Evolutionary conservation across 768 basidiomycete species (phyloP).

Genomic region (Lyophyllum shimeji): DNA sequence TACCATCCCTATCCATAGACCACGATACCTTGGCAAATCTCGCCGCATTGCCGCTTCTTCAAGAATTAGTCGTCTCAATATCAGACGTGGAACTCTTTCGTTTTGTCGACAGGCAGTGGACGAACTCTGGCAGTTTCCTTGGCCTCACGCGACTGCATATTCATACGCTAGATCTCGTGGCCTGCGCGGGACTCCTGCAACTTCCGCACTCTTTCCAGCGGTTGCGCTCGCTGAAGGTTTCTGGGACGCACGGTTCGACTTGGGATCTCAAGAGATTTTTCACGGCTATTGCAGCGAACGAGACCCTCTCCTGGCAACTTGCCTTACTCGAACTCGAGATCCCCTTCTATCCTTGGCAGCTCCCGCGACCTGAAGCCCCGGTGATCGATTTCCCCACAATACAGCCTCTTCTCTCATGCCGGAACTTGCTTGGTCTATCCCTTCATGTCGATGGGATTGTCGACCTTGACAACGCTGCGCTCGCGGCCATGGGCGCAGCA

Average conservation of each 20-base stretch:
- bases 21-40: neutral
- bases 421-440: neutral
- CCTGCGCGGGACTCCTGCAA: neutral
- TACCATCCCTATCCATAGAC: neutral
- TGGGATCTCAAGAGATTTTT: neutral
- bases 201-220: neutral
- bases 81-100: neutral
- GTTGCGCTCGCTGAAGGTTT: neutral
- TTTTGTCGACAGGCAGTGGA: neutral
- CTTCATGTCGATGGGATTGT: slow-evolving; percentile 2
- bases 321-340: neutral
- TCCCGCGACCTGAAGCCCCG: neutral
- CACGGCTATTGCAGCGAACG: neutral
- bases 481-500: slow-evolving; percentile 5
- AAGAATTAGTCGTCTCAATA: neutral
- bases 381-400: slow-evolving; percentile 1
- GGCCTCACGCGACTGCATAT: neutral
- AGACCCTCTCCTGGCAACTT: neutral
- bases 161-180: neutral
- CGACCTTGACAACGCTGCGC: slow-evolving; percentile 4
- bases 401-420: neutral
- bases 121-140: neutral
- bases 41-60: neutral
- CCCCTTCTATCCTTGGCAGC: neutral
- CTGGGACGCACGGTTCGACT: neutral